Evolutionary conservation across 2,329 filamentous ascomycete genomes (phyloP), one percentile per base, ranked within the genome.

Genomic region (Pyrenophora teres): DNA sequence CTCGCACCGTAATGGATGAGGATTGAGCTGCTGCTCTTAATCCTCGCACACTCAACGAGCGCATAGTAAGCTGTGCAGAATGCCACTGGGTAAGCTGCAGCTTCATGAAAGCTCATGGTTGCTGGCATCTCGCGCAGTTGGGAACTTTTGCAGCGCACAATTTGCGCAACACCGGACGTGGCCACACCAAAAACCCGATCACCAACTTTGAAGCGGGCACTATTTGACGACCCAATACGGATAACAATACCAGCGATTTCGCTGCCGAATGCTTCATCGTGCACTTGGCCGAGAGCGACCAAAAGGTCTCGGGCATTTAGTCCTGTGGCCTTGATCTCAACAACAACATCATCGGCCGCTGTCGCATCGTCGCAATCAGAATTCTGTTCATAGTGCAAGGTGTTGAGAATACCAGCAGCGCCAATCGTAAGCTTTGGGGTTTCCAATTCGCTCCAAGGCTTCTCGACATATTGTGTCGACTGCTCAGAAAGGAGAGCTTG

Each of bases 261-360:
- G 12, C 32, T 57, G 12, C 56, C 62, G 23, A 59, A 50, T 2
- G 32, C 21, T 15, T 58, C 50, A 6, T 54, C 55, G 19, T 53
- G 43, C 3, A 60, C 36, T 35, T 74, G 70, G 4, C 74, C 74
- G 8, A 62, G 47, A 4, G 60, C 49, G 7, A 59, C 41, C 6
- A 59, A 38, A 15, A 60, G 21, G 35, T 69, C 65, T 19, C 56
- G 56, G 41, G 43, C 59, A 23, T 59, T 66, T 18, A 65, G 40
- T 1, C 60, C 62, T 3, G 52, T 40, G 4, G 59, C 59, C 32
- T 50, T 51, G 32, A 63, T 45, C 18, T 59, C 42, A 10, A 68
- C 36, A 13, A 62, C 43, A 6, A 67, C 48, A 15, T 64, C 59
- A 21, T 53, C 49, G 3, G 33, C 19, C 10, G 12, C 52, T 6